These are phyloP conservation scores for Paracorniculantispora psalliotae DNA, from an alignment of 2,329 filamentous ascomycete genomes.

Conservation along the genomic window DNA sequence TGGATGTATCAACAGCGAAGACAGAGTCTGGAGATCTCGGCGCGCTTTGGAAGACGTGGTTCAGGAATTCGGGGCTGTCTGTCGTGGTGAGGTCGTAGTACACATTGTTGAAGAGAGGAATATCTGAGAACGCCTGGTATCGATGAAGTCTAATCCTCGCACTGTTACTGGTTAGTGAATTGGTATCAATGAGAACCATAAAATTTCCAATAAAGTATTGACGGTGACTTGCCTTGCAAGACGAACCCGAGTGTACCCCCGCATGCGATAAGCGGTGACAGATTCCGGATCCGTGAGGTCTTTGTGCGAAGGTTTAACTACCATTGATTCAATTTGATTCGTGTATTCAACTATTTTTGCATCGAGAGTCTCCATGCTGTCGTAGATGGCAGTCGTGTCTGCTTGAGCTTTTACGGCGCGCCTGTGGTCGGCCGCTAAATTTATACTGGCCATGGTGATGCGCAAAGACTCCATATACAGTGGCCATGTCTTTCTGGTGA, in stretches of 20 bases:
- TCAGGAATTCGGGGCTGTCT: neutral
- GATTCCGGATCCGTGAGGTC: neutral
- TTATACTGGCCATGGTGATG: neutral
- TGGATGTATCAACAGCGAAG: neutral
- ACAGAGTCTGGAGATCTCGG: neutral
- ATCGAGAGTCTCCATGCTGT: neutral
- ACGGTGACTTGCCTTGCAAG: neutral
- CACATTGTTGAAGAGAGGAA: neutral
- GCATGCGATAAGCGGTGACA: neutral
- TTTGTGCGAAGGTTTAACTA: neutral
- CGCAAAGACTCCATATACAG: conserved; percentile 1
- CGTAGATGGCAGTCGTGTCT: neutral
- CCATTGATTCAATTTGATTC: neutral
- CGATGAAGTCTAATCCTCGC: neutral
- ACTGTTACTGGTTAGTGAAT: neutral
- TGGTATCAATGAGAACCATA: neutral
- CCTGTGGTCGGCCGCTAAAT: neutral
- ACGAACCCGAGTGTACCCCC: neutral
- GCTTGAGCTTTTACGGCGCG: neutral
- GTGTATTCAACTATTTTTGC: neutral
- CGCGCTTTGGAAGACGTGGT: neutral
- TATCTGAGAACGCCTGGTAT: neutral
- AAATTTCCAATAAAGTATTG: neutral
- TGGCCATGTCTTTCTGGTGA: neutral
- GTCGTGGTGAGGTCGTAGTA: neutral